phyloP scores from a whole-genome alignment of 2,329 filamentous ascomycete genomes.

The Paraconiothyrium brasiliense region DNA sequence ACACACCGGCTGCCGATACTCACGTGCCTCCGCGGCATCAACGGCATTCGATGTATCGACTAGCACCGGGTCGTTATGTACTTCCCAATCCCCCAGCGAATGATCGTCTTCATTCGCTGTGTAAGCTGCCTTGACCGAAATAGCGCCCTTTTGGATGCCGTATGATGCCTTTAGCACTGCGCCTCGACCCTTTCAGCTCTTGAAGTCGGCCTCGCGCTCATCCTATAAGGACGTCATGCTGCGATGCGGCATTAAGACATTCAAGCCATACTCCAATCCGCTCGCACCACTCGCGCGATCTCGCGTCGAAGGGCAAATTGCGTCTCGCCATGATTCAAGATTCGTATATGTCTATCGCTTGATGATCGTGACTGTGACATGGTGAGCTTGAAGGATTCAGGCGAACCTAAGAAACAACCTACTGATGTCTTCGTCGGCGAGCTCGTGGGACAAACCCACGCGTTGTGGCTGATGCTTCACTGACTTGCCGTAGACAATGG shows the following conservation, averaged over 20 bases:
- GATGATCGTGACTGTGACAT: slow-evolving; percentile 52
- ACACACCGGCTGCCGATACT: slow-evolving; percentile 36
- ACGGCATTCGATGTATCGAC: slow-evolving; percentile 33
- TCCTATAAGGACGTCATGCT: slow-evolving; percentile 38
- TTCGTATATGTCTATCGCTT: slow-evolving; percentile 48
- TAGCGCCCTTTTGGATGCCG: slow-evolving; percentile 43
- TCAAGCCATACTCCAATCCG: slow-evolving; percentile 39
- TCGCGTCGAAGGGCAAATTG: slow-evolving; percentile 27
- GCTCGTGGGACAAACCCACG: slow-evolving; percentile 88
- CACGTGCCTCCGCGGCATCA: slow-evolving; percentile 34
- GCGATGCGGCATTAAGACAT: slow-evolving; percentile 43
- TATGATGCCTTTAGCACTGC: slow-evolving; percentile 43
- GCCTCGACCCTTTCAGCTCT: slow-evolving; percentile 45
- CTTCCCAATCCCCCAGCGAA: slow-evolving; percentile 39
- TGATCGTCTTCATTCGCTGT: slow-evolving; percentile 44
- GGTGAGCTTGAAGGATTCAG: slow-evolving; percentile 35
- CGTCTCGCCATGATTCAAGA: slow-evolving; percentile 30
- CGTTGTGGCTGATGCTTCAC: slow-evolving; percentile 99
- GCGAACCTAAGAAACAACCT: slow-evolving; percentile 50
- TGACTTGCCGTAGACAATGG: slow-evolving; percentile 96
- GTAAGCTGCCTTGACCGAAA: slow-evolving; percentile 43
- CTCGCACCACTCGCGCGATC: slow-evolving; percentile 36
- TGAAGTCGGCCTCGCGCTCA: slow-evolving; percentile 40
- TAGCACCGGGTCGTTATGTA: slow-evolving; percentile 40
- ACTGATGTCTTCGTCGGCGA: slow-evolving; percentile 98